Conservation (phyloP, 495 filamentous ascomycete genomes). For the Lentithecium fluviatile region DNA sequence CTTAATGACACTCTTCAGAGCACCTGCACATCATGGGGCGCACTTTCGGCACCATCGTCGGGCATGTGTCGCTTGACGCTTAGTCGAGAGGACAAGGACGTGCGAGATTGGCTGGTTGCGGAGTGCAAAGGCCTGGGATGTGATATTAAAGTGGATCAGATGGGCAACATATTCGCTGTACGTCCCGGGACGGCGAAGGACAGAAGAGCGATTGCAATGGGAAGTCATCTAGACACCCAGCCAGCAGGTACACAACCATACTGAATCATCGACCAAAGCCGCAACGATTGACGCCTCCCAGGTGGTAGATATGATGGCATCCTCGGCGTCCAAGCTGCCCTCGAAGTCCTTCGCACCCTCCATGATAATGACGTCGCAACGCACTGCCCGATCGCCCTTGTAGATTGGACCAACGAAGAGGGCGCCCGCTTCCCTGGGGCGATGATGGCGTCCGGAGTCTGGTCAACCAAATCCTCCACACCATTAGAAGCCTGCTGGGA, state of each 20-base stretch:
- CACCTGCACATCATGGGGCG: constrained; percentile 32
- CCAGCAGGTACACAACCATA: constrained; percentile 24
- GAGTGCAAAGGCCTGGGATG: constrained; percentile 31
- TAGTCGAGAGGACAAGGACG: constrained; percentile 29
- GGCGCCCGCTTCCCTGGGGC: constrained; percentile 35
- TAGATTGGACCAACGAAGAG: constrained; percentile 40
- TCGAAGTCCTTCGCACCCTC: constrained; percentile 34
- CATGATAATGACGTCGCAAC: constrained; percentile 30
- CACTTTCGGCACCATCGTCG: constrained; percentile 19
- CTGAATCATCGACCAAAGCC: background rate
- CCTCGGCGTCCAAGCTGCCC: constrained; percentile 34
- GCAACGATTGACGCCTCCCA: background rate
- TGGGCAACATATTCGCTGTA: constrained; percentile 39
- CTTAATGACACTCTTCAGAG: constrained; percentile 25
- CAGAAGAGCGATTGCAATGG: constrained; percentile 46
- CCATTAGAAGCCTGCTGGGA: constrained; percentile 21
- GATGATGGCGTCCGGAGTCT: constrained; percentile 38
- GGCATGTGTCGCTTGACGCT: constrained; percentile 35
- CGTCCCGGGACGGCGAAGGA: constrained; percentile 19
- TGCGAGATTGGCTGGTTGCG: constrained; percentile 31
- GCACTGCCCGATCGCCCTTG: constrained; percentile 28
- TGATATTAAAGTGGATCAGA: constrained; percentile 32
- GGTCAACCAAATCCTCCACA: constrained; percentile 24
- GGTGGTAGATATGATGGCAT: constrained; percentile 39
- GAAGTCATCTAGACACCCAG: constrained; percentile 50